Conservation (phyloP, 2,329 filamentous ascomycete species). For the Phaeosphaeriaceae sp. region DNA sequence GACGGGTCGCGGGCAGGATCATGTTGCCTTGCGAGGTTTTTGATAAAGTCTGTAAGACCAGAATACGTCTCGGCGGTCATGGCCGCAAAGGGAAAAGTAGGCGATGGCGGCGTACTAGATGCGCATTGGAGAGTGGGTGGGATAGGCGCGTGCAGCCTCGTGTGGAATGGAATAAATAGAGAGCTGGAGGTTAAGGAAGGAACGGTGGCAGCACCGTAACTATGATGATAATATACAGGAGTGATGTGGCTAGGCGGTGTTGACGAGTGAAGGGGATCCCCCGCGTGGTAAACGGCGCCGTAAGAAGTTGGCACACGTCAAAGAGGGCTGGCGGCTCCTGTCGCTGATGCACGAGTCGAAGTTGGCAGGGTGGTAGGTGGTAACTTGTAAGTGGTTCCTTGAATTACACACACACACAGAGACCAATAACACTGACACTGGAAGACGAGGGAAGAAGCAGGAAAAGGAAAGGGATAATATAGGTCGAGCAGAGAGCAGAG, state of each 20-base stretch:
- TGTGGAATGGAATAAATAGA: slow-evolving; percentile 6
- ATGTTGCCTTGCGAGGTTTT: slow-evolving; percentile 57
- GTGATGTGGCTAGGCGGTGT: slow-evolving; percentile 16
- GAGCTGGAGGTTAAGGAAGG: slow-evolving; percentile 2
- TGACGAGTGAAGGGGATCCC: slow-evolving; percentile 11
- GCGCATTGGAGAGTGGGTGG: slow-evolving; percentile 39
- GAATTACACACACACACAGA: too few species aligned
- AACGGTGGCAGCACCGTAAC: background rate
- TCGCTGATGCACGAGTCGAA: slow-evolving; percentile 1
- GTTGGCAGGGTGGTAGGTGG: background rate
- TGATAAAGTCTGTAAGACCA: slow-evolving; percentile 51
- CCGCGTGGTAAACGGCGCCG: slow-evolving; percentile 6
- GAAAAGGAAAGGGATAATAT: background rate
- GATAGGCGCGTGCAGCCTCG: slow-evolving; percentile 23
- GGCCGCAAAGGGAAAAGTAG: slow-evolving; percentile 19
- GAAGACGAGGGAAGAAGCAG: too few species aligned
- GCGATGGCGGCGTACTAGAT: slow-evolving; percentile 36
- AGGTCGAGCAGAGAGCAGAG: background rate
- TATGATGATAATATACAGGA: slow-evolving; percentile 1
- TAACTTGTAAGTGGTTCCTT: too few species aligned
- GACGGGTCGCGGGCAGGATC: slow-evolving; percentile 51
- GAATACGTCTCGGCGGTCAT: slow-evolving; percentile 47
- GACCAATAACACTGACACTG: too few species aligned
- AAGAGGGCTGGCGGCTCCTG: slow-evolving; percentile 3
- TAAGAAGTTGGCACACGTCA: slow-evolving; percentile 3